Evolutionary conservation across 768 basidiomycete species (phyloP), one percentile per base, ranked within the genome.

Genomic region (Tylopilus subfusipes): DNA sequence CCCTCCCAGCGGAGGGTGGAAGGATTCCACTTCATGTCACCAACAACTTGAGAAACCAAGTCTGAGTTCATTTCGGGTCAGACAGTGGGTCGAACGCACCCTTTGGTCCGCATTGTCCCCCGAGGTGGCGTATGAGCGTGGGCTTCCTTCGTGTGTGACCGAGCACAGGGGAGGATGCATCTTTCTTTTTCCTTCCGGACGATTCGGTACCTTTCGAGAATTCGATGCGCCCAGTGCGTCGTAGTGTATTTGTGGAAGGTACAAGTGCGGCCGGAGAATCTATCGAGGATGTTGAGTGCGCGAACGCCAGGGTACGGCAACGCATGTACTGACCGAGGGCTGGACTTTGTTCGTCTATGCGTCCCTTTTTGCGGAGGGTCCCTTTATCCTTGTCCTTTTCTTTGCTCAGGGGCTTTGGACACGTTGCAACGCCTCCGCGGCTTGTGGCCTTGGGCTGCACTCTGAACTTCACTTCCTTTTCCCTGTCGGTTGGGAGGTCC

Each of bases 11-110:
- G 87, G 16, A 90, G 81, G 2, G 84, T 85, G 18, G 73, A 75
- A 38, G 96, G 95, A 72, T 99, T 98, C 91, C 93, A 99, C 64
- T 84, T 90, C 96, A 99, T 99, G 51, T 95, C 92, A 21, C 93
- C 94, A 53, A 96, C 82, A 43, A 93, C 96, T 96, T 64, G 42
- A n/a, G 57, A 47, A 52, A 51, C 9, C 36, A 50, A 14, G 29
- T 31, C 48, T 65, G 42, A 69, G 59, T 57, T 57, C 42, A 46
- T 25, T 53, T 38, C 29, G 14, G n/a, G 29, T 40, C 22, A 48
- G 47, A 54, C 42, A 43, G 42, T 39, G 33, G 43, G 21, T 14
- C 29, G 10, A 42, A 66, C 80, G 29, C 58, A 94, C 93, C 85
- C 82, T 92, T 94, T 12, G 90, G 79, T 22, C 81, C 78, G 53